phyloP scores from a whole-genome alignment of 805 yeast species.

The Deakozyma indianensis region DNA sequence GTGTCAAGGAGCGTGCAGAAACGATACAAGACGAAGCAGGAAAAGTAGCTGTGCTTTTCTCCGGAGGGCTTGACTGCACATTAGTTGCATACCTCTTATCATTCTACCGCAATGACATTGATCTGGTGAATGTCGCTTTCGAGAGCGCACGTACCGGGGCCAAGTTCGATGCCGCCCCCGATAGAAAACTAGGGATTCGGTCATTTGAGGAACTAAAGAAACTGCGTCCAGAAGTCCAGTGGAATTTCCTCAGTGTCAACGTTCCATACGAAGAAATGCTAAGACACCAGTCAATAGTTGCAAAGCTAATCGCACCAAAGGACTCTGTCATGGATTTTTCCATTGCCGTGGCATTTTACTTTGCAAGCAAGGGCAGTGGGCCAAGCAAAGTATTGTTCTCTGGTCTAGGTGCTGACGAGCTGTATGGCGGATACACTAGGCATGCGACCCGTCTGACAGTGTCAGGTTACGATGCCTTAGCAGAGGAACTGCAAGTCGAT shows the following conservation, averaged over 20 bases:
- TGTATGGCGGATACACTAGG: conserved; percentile 90
- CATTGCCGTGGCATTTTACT: conserved; percentile 89
- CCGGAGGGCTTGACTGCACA: conserved; percentile 95
- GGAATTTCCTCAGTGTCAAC: conserved; percentile 51
- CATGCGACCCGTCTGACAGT: conserved; percentile 28
- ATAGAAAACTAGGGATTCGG: conserved; percentile 55
- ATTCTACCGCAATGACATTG: conserved; percentile 28
- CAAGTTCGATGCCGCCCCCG: conserved; percentile 65
- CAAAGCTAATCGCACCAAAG: conserved; percentile 63
- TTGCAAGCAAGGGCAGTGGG: conserved; percentile 59
- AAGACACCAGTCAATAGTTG: conserved; percentile 35
- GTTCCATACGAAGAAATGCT: conserved; percentile 58
- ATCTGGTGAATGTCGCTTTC: conserved; percentile 84
- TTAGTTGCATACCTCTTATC: conserved; percentile 38
- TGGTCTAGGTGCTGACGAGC: conserved; percentile 95
- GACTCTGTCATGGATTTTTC: conserved; percentile 91
- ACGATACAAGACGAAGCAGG: conserved; percentile 8
- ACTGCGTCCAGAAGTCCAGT: conserved; percentile 27
- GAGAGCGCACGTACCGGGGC: conserved; percentile 67
- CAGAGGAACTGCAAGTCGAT: conserved; percentile 51
- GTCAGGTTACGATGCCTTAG: conserved; percentile 28
- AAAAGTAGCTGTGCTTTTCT: conserved; percentile 51
- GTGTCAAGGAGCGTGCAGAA: conserved; percentile 9
- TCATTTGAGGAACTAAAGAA: conserved; percentile 41
- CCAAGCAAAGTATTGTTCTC: conserved; percentile 60